These are phyloP conservation scores for Arthrinium phaeospermum DNA, from an alignment of 2,329 filamentous ascomycete genomes.

Conservation along the genomic window DNA sequence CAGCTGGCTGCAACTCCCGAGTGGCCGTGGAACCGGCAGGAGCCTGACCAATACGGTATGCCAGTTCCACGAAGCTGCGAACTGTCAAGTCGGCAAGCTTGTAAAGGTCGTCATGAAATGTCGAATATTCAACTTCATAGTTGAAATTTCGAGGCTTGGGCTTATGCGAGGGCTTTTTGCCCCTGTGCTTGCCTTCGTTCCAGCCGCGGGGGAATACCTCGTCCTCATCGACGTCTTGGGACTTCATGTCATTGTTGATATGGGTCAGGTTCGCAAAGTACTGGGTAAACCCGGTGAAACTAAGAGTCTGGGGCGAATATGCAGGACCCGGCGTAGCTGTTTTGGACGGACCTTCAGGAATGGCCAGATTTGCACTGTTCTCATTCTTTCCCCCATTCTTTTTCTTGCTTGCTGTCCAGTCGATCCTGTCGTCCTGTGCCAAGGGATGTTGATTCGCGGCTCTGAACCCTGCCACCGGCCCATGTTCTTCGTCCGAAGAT, in stretches of 20 bases:
- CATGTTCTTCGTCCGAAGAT: constrained; percentile 35
- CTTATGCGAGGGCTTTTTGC: constrained; percentile 60
- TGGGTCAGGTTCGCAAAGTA: constrained; percentile 94
- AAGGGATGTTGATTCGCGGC: neutral
- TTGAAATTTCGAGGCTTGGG: constrained; percentile 68
- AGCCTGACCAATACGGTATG: constrained; percentile 73
- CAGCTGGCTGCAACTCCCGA: neutral
- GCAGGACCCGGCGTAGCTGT: constrained; percentile 81
- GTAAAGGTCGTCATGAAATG: constrained; percentile 76
- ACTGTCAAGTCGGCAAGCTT: constrained; percentile 84
- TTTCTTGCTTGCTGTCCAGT: constrained; percentile 41
- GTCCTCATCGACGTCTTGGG: constrained; percentile 35
- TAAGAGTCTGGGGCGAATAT: constrained; percentile 84
- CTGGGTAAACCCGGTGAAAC: constrained; percentile 81
- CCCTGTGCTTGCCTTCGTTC: constrained; percentile 68
- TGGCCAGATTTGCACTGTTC: constrained; percentile 64
- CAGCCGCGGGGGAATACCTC: constrained; percentile 52
- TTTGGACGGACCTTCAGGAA: constrained; percentile 76
- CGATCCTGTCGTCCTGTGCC: constrained; percentile 27
- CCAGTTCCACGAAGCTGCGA: constrained; percentile 78
- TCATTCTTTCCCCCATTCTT: constrained; percentile 55
- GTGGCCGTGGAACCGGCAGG: constrained; percentile 34
- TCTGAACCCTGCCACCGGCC: neutral
- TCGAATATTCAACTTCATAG: constrained; percentile 87
- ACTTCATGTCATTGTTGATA: constrained; percentile 75